Evolutionary conservation across 345 rosid species (phyloP).

Genomic region (Gossypium raimondii): DNA sequence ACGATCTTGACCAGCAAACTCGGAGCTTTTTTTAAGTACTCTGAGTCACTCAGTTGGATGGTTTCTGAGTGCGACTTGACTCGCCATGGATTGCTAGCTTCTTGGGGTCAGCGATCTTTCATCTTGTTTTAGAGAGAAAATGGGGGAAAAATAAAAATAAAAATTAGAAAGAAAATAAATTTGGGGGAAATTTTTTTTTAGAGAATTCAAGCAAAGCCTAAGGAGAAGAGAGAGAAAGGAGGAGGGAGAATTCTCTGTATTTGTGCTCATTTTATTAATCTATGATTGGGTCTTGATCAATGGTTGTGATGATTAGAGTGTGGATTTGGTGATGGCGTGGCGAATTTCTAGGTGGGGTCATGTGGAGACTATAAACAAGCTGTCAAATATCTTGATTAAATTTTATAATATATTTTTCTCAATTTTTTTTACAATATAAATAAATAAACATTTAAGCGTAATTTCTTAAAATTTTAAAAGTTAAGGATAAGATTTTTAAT

Average conservation of each 20-base stretch:
- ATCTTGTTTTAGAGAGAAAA: background rate
- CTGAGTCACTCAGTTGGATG: background rate
- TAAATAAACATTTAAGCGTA: too few relatives aligned
- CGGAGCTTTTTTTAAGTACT: conserved; percentile 6
- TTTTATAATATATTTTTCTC: too few relatives aligned
- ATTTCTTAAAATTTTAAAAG: too few relatives aligned
- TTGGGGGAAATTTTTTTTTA: background rate
- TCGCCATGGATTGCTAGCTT: conserved; percentile 12
- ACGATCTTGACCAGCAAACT: conserved; percentile 13
- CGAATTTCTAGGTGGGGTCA: background rate
- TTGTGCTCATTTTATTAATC: background rate
- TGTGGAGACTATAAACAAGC: background rate
- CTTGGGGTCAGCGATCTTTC: conserved; percentile 14
- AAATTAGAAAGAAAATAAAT: background rate
- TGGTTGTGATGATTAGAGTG: background rate
- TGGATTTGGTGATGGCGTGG: background rate
- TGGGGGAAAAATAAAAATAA: background rate
- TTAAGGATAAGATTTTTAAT: too few relatives aligned
- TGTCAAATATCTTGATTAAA: background rate
- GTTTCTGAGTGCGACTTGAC: conserved; percentile 28
- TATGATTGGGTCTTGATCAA: background rate
- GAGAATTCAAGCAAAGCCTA: background rate
- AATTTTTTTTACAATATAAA: too few relatives aligned
- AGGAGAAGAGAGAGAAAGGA: background rate
- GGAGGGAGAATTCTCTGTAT: background rate